These are phyloP conservation scores for Harringtonia lauricola DNA, from an alignment of 2,329 filamentous ascomycete genomes.

Conservation along the genomic window DNA sequence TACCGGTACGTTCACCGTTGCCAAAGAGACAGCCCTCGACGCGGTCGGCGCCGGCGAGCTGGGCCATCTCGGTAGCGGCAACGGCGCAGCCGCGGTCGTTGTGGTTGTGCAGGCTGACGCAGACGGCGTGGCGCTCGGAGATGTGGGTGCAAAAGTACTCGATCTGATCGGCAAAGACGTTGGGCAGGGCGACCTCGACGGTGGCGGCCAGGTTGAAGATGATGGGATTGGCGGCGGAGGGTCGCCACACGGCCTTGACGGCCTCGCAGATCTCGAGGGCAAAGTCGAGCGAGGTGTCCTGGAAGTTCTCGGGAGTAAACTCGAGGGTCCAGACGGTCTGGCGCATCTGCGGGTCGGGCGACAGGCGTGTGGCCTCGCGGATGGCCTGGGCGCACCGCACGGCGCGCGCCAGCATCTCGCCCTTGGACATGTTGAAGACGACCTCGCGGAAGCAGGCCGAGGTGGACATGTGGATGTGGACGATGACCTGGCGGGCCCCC, in stretches of 20 bases:
- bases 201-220: conserved; percentile 97
- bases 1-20: conserved; percentile 91
- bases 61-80: conserved; percentile 80
- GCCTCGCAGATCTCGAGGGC: conserved; percentile 78
- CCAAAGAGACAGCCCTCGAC: conserved; percentile 92
- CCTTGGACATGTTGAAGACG: conserved; percentile 78
- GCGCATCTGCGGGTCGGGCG: conserved; percentile 40
- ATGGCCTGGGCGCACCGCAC: conserved; percentile 80
- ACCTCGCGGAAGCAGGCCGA: conserved; percentile 90
- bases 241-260: conserved; percentile 88
- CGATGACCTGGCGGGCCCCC: conserved; percentile 84
- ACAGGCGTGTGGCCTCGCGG: conserved; percentile 78
- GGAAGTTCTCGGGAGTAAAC: conserved; percentile 83
- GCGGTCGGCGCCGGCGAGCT: conserved; percentile 92
- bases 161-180: conserved; percentile 91
- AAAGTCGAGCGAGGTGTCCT: conserved; percentile 77
- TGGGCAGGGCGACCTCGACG: conserved; percentile 88
- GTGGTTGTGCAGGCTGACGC: conserved; percentile 84
- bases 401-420: conserved; percentile 71
- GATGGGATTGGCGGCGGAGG: conserved; percentile 65
- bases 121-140: conserved; percentile 73
- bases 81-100: conserved; percentile 88
- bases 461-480: conserved; percentile 93
- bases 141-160: conserved; percentile 91
- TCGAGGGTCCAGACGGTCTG: conserved; percentile 66